These are phyloP conservation scores for Alloteropsis semialata DNA, from an alignment of 176 grass and related monocot genomes.

Conservation along the genomic window DNA sequence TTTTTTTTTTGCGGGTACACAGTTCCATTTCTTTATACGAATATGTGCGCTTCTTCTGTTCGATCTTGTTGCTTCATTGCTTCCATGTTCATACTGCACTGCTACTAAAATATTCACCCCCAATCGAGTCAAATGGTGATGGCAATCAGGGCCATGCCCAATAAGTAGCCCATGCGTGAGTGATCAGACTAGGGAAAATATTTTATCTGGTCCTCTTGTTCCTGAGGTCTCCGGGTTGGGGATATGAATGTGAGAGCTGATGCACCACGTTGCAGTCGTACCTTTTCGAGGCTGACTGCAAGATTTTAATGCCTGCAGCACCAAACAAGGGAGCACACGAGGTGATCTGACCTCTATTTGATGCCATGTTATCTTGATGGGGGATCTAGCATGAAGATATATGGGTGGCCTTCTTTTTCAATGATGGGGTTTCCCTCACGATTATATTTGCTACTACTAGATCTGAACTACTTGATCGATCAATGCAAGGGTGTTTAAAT, in stretches of 20 bases:
- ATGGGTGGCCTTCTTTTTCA: background rate
- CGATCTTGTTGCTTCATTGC: background rate
- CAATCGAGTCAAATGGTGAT: slow-evolving; percentile 22
- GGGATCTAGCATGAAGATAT: slow-evolving; percentile 7
- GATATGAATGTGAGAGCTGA: slow-evolving; percentile 29
- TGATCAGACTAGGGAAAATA: background rate
- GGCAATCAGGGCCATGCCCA: slow-evolving; percentile 29
- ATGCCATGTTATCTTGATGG: slow-evolving; percentile 25
- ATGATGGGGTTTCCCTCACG: background rate
- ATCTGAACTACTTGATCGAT: background rate
- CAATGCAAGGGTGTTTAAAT: no score
- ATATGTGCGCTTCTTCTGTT: background rate
- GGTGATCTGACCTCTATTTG: slow-evolving; percentile 18
- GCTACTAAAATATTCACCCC: slow-evolving; percentile 1
- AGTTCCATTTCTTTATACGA: slow-evolving; percentile 1
- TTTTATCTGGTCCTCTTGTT: slow-evolving; percentile 25
- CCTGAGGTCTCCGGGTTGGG: slow-evolving; percentile 21
- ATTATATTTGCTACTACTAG: background rate
- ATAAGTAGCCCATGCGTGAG: slow-evolving; percentile 14
- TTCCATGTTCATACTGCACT: slow-evolving; percentile 10
- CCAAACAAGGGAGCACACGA: slow-evolving; percentile 24
- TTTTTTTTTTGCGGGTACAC: no score
- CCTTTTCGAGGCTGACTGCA: slow-evolving; percentile 34
- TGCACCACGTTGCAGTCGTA: slow-evolving; percentile 30
- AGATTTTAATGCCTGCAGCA: slow-evolving; percentile 17